phyloP scores from a whole-genome alignment of 108 stramenopile species.

The Fragilaria radians region DNA sequence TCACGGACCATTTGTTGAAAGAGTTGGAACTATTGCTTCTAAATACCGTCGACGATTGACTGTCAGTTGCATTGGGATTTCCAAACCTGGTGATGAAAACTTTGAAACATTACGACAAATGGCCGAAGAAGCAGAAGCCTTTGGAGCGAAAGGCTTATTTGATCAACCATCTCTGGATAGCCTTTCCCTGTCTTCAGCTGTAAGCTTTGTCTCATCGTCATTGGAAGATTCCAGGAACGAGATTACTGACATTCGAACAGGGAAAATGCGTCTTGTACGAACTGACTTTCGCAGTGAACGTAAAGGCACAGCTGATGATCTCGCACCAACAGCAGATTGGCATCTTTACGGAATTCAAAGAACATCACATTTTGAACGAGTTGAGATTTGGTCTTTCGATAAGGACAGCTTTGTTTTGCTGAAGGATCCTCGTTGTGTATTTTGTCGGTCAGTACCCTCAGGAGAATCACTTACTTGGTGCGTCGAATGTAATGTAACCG shows the following conservation, averaged over 20 bases:
- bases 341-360: constrained; percentile 1
- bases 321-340: constrained; percentile 15
- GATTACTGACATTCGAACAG: constrained; percentile 32
- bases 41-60: constrained; percentile 45
- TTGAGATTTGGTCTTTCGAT: constrained; percentile 12
- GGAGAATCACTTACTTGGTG: neutral
- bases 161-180: constrained; percentile 27
- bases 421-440: constrained; percentile 20
- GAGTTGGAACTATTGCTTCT: constrained; percentile 16
- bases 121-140: constrained; percentile 30
- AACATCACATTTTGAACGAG: neutral
- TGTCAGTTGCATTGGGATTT: constrained; percentile 41
- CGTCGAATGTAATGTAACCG: neutral
- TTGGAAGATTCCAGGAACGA: constrained; percentile 36
- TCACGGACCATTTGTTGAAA: constrained; percentile 6
- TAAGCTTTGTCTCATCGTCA: constrained; percentile 28
- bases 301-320: constrained; percentile 18
- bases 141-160: constrained; percentile 29
- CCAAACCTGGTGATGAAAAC: constrained; percentile 19
- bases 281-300: constrained; percentile 31
- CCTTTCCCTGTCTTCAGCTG: constrained; percentile 20
- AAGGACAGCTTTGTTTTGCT: constrained; percentile 22
- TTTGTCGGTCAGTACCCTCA: constrained; percentile 7
- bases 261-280: constrained; percentile 24
- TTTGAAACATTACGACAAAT: constrained; percentile 39